Conservation (phyloP, 2,329 filamentous ascomycete genomes). For the Trichoderma asperellum region DNA sequence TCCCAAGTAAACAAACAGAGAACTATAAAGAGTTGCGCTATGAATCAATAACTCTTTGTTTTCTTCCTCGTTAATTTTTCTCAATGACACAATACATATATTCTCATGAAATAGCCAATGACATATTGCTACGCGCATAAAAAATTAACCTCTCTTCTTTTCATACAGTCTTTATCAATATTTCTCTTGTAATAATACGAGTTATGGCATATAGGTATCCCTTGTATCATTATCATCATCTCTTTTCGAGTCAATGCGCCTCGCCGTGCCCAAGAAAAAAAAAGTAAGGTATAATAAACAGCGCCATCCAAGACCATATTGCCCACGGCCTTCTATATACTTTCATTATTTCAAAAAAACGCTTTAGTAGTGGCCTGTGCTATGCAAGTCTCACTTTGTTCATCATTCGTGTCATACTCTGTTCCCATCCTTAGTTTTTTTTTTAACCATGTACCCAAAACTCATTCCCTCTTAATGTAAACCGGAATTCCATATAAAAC, state of each 20-base stretch:
- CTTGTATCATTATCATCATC: not conserved
- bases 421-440: not conserved
- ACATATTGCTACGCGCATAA: not conserved
- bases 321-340: not conserved
- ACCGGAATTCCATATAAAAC: slow-evolving; percentile 96
- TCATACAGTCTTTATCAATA: not conserved
- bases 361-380: not conserved
- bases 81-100: not conserved
- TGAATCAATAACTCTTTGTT: not conserved
- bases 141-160: not conserved
- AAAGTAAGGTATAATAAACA: not conserved
- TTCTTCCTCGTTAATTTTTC: not conserved
- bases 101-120: not conserved
- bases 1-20: not conserved
- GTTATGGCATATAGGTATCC: not conserved
- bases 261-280: not conserved
- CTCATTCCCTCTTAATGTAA: slow-evolving; percentile 59
- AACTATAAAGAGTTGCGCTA: not conserved
- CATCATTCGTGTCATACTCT: not conserved
- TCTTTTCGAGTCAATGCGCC: not conserved
- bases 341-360: not conserved
- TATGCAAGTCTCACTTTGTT: not conserved
- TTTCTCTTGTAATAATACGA: not conserved
- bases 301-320: not conserved
- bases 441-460: not conserved